Evolutionary conservation across 2,329 filamentous ascomycete genomes (phyloP).

Genomic region (Sporothrix globosa): DNA sequence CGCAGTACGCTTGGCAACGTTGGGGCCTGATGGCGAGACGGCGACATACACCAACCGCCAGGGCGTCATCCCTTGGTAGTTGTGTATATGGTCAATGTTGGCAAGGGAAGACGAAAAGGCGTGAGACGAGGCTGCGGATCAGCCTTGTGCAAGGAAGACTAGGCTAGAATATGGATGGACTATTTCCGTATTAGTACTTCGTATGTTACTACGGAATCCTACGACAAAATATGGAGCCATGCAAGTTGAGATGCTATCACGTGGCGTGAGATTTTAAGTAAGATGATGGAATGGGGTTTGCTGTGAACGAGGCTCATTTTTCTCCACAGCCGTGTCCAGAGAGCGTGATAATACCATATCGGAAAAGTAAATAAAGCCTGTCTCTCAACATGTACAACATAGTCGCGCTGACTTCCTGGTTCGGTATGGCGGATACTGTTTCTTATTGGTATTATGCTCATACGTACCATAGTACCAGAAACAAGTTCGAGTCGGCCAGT

Average conservation of each 20-base stretch:
- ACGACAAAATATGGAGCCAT: background rate
- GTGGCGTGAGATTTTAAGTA: conserved; percentile 13
- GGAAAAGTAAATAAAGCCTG: background rate
- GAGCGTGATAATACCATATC: background rate
- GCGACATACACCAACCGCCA: conserved; percentile 40
- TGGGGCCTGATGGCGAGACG: conserved; percentile 41
- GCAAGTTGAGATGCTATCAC: background rate
- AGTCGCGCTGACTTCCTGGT: background rate
- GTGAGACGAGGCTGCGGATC: conserved; percentile 16
- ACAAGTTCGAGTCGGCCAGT: too few species aligned
- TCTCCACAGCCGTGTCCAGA: conserved; percentile 2
- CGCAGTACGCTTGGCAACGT: conserved; percentile 42
- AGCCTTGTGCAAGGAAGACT: background rate
- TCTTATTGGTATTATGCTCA: too few species aligned
- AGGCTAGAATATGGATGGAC: background rate
- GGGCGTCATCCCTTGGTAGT: conserved; percentile 36
- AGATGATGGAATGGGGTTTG: background rate
- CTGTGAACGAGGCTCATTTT: background rate
- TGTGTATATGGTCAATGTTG: background rate
- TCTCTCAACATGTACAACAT: background rate
- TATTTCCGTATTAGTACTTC: too few species aligned
- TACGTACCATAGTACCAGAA: too few species aligned
- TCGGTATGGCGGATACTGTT: background rate
- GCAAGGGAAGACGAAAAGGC: background rate
- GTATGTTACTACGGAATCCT: background rate